These are phyloP conservation scores for Hypomontagnella submonticulosa DNA, from an alignment of 495 filamentous ascomycete genomes.

Conservation along the genomic window DNA sequence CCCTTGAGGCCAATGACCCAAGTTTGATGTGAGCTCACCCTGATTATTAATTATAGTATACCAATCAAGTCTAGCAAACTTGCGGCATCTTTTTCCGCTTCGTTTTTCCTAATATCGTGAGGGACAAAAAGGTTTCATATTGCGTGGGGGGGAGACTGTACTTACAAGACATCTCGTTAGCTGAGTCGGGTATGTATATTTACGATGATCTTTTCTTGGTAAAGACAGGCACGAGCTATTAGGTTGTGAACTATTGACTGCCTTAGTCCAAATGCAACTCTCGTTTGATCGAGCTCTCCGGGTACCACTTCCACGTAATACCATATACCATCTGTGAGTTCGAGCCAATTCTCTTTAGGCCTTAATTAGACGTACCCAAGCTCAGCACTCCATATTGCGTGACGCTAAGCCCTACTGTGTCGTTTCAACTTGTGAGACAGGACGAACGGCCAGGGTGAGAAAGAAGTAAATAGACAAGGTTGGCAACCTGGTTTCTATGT, in stretches of 20 bases:
- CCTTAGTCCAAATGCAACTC: constrained; percentile 16
- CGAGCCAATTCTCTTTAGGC: neutral
- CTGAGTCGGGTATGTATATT: constrained; percentile 2
- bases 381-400: constrained; percentile 8
- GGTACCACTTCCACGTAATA: neutral
- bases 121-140: neutral
- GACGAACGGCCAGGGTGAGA: constrained; percentile 6
- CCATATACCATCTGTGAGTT: neutral
- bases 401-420: constrained; percentile 16
- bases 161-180: constrained; percentile 9
- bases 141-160: constrained; percentile 1
- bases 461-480: constrained; percentile 2
- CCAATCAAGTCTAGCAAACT: constrained; percentile 14
- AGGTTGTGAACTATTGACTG: constrained; percentile 24
- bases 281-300: neutral
- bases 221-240: constrained; percentile 9
- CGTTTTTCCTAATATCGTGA: constrained; percentile 1
- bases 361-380: neutral
- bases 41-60: constrained; percentile 31
- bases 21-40: constrained; percentile 24
- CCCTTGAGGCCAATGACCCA: constrained; percentile 27
- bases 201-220: constrained; percentile 31
- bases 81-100: neutral
- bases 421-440: constrained; percentile 12
- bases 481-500: constrained; percentile 7